Conservation (phyloP, 129 eudicot genomes). For the Lactuca saligna region DNA sequence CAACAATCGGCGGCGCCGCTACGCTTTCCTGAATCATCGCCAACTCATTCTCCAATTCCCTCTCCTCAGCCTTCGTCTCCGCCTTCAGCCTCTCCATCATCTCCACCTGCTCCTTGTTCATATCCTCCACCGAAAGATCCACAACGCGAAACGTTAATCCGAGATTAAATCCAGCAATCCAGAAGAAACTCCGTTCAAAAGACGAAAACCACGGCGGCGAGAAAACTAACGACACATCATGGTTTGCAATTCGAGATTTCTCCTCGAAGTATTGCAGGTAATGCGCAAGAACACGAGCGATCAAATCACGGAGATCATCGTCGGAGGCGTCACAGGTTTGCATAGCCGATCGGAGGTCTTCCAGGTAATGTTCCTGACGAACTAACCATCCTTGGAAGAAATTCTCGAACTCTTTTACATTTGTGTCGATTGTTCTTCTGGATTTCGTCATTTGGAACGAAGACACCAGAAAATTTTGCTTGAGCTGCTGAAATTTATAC, state of each 20-base stretch:
- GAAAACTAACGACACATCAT: constrained; percentile 43
- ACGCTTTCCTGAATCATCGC: constrained; percentile 63
- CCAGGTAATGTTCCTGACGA: constrained; percentile 40
- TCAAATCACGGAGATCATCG: constrained; percentile 21
- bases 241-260: constrained; percentile 50
- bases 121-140: constrained; percentile 19
- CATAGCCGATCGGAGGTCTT: constrained; percentile 39
- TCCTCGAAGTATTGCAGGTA: constrained; percentile 58
- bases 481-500: neutral
- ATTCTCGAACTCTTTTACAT: constrained; percentile 22
- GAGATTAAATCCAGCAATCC: constrained; percentile 75
- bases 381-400: constrained; percentile 55
- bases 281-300: constrained; percentile 46
- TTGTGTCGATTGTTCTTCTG: neutral
- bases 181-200: constrained; percentile 50
- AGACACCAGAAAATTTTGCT: neutral
- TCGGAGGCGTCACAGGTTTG: neutral
- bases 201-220: constrained; percentile 66
- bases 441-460: constrained; percentile 11
- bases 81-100: constrained; percentile 22
- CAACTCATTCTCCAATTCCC: constrained; percentile 29
- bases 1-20: constrained; percentile 53
- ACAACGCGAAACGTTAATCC: constrained; percentile 37
- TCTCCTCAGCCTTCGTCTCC: constrained; percentile 36
- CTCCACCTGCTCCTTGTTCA: constrained; percentile 37